phyloP scores from a whole-genome alignment of 2,329 filamentous ascomycete genomes.

The Fusarium nygamai region DNA sequence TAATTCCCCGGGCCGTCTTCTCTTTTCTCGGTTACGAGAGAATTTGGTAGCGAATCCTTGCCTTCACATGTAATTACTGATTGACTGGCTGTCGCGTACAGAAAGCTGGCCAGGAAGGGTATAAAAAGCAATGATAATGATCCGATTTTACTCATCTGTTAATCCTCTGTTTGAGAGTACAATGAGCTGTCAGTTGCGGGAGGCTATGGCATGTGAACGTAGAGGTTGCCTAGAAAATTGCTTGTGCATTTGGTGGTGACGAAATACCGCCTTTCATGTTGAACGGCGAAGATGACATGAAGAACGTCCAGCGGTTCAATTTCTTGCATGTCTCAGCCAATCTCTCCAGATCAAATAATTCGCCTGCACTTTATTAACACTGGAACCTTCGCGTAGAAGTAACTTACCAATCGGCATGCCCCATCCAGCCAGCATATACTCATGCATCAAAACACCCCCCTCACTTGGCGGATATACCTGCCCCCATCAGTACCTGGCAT shows the following conservation, averaged over 20 bases:
- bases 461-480: conserved; percentile 39
- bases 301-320: conserved; percentile 59
- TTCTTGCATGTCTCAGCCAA: conserved; percentile 62
- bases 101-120: not conserved
- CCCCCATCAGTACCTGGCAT: not conserved
- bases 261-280: conserved; percentile 45
- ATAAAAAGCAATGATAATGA: not conserved
- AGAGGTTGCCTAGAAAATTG: conserved; percentile 10
- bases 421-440: conserved; percentile 60
- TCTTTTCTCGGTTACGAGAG: not conserved
- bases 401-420: conserved; percentile 50
- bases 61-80: not conserved
- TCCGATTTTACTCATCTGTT: not conserved
- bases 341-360: conserved; percentile 49
- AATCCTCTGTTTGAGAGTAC: not conserved
- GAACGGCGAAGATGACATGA: conserved; percentile 58
- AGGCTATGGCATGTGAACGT: not conserved
- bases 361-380: conserved; percentile 40
- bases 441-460: conserved; percentile 48
- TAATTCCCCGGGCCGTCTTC: not conserved
- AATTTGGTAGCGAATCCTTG: not conserved
- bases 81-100: not conserved
- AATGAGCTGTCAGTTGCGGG: not conserved
- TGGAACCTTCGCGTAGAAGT: rapidly evolving
- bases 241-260: conserved; percentile 25